Evolutionary conservation across 345 rosid species (phyloP), one percentile per base, ranked within the genome.

Genomic region (Carallia pectinifolia): DNA sequence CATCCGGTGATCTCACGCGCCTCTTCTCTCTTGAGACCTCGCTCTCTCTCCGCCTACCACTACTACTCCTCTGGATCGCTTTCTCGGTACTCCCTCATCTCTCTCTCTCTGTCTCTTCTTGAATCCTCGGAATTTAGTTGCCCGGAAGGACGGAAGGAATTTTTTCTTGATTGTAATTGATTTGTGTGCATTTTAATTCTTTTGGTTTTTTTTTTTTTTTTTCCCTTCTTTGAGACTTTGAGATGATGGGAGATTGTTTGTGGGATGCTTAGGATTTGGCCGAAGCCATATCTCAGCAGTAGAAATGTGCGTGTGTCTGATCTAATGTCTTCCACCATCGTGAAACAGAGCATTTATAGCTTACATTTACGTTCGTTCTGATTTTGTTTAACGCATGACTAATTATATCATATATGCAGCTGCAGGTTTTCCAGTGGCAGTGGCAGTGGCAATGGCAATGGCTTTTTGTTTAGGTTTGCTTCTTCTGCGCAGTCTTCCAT

Each of bases 21-120:
- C 40, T 83, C 85, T 61, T 86, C 85, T 34, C 80, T 90, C 61
- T 65, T 87, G 71, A 77, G 83, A 81, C 90, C 90, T 77, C 92
- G 97, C 65, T 77, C 77, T 61, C 83, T 90, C 67, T 85, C 90
- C 70, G 66, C 85, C 64, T 59, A 37, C 70, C 48, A 29, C 40
- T 38, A 33, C 34, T 33, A 83, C 55, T 74, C 79, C 71, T 68
- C 81, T 71, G 61, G 90, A 77, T 81, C 77, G 64, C 72, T 74
- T 68, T 61, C 84, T 69, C 85, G 90, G 96, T 94, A 83, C 58
- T 74, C 62, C 72, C 50, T n/a, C 50, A 15, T 61, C 52, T 12
- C 9, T 52, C 69, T 53, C 63, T 54, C 58, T 59, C 65, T 36
- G 29, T 48, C 17, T 15, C 15, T 19, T 17, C 4, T 39, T 34